Evolutionary conservation across 768 basidiomycete genomes (phyloP).

Genomic region (Serendipita vermifera): DNA sequence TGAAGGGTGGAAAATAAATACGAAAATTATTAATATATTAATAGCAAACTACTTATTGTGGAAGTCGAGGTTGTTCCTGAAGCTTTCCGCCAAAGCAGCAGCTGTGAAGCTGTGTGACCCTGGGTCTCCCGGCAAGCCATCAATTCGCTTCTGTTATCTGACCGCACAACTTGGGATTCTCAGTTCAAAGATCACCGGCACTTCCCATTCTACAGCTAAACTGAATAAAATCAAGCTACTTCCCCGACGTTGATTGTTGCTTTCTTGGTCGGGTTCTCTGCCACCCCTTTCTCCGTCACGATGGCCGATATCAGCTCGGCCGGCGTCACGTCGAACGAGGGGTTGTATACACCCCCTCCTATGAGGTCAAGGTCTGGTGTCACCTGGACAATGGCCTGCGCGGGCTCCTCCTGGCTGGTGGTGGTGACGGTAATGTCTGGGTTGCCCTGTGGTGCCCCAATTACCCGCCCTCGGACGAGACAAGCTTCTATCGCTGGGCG

Average conservation of each 20-base stretch:
- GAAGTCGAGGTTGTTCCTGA: too few species aligned
- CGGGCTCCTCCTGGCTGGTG: slow-evolving; percentile 22
- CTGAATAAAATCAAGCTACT: too few species aligned
- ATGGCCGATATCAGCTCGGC: slow-evolving; percentile 88
- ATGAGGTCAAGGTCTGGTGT: slow-evolving; percentile 45
- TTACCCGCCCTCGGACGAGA: slow-evolving; percentile 65
- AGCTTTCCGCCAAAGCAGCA: too few species aligned
- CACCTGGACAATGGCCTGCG: slow-evolving; percentile 69
- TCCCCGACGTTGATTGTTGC: not conserved
- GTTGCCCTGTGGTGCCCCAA: slow-evolving; percentile 16
- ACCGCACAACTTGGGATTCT: too few species aligned
- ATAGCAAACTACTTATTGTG: too few species aligned
- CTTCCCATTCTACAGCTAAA: too few species aligned
- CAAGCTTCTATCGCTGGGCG: slow-evolving; percentile 79
- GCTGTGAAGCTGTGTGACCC: too few species aligned
- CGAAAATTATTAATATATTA: too few species aligned
- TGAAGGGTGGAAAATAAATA: too few species aligned
- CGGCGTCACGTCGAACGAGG: slow-evolving; percentile 93
- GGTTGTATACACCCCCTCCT: slow-evolving; percentile 64
- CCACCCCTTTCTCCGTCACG: slow-evolving; percentile 87
- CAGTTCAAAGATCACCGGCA: too few species aligned
- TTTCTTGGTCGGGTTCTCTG: not conserved
- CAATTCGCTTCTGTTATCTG: too few species aligned
- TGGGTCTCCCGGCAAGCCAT: too few species aligned
- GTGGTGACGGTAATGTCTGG: not conserved